Percentiles rank a stretch among this genome's conserved stretches.
Conservation (phyloP, 78 protist genomes). For the Dictyostelium purpureum region DNA sequence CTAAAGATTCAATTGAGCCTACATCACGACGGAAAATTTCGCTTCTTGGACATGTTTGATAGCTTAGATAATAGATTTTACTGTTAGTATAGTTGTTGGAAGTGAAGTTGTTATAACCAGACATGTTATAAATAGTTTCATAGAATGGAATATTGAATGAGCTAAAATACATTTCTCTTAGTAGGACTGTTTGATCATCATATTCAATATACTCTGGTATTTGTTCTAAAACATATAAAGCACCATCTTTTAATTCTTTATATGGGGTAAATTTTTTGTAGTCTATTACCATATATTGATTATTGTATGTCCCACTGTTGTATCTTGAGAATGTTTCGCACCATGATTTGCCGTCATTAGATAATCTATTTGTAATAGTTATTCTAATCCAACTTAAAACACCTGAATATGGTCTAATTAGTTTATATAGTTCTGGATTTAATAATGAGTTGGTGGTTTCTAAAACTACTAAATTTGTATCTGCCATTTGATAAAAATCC, state of each 20-base stretch:
- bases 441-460: conserved; percentile 84
- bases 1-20: conserved; percentile 31
- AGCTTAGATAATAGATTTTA: conserved; percentile 12
- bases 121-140: conserved; percentile 67
- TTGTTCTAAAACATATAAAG: conserved; percentile 90
- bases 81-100: neutral
- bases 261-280: conserved; percentile 83
- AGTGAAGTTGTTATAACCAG: conserved; percentile 75
- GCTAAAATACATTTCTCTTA: conserved; percentile 81
- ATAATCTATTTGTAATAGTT: conserved; percentile 36
- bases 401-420: conserved; percentile 51
- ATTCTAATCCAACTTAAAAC: conserved; percentile 81
- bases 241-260: conserved; percentile 61
- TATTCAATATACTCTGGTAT: conserved; percentile 84
- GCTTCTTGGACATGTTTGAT: conserved; percentile 78
- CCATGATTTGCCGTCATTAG: conserved; percentile 28
- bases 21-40: conserved; percentile 72
- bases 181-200: conserved; percentile 47
- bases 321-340: conserved; percentile 29
- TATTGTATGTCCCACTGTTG: conserved; percentile 92
- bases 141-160: conserved; percentile 92
- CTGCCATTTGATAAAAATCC: conserved; percentile 82
- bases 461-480: conserved; percentile 72
- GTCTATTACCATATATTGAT: conserved; percentile 86
- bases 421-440: conserved; percentile 44